phyloP scores from a whole-genome alignment of 2,329 filamentous ascomycete genomes.

The Aspergillus udagawae region DNA sequence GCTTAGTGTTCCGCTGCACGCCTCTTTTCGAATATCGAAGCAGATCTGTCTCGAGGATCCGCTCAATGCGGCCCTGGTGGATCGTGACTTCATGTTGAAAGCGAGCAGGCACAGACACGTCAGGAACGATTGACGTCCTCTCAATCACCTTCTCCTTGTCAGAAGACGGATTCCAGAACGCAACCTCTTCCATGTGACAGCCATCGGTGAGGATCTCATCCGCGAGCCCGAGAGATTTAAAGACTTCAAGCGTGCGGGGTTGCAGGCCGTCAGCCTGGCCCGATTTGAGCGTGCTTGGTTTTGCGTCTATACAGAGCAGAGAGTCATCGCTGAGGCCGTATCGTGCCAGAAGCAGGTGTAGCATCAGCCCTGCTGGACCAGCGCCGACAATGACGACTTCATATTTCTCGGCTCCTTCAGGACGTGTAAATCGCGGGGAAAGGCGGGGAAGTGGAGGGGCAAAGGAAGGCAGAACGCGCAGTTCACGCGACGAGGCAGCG shows the following conservation, averaged over 20 bases:
- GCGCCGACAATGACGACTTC: conserved; percentile 43
- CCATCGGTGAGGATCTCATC: conserved; percentile 39
- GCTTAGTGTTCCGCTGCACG: conserved; percentile 63
- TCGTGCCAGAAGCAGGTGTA: conserved; percentile 40
- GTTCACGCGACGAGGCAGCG: conserved; percentile 32
- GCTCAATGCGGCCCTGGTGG: conserved; percentile 69
- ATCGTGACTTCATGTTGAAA: conserved; percentile 68
- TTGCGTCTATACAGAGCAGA: conserved; percentile 42
- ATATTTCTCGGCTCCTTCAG: conserved; percentile 28
- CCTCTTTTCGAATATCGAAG: conserved; percentile 54
- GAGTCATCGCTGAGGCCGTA: conserved; percentile 41
- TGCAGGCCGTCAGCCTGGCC: conserved; percentile 44
- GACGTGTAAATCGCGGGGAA: conserved; percentile 15
- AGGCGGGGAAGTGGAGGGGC: conserved; percentile 37
- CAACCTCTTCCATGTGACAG: conserved; percentile 51
- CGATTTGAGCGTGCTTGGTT: conserved; percentile 35
- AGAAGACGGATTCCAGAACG: conserved; percentile 64
- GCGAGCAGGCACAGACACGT: conserved; percentile 62
- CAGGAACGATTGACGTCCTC: conserved; percentile 53
- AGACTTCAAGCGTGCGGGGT: conserved; percentile 41
- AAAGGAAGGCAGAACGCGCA: conserved; percentile 39
- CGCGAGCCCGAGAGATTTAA: conserved; percentile 40
- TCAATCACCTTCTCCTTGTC: conserved; percentile 52
- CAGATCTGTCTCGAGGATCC: conserved; percentile 64
- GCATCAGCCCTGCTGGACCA: conserved; percentile 43